Evolutionary conservation across 345 rosid genomes (phyloP).

Genomic region (thale cress (Arabidopsis thaliana)): TAIR10.1 NC_003071.7:11075501-11076000

Average conservation of each 20-base stretch:
- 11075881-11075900: too few relatives aligned
- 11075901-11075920: too few relatives aligned
- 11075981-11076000: too few relatives aligned
- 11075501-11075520: constrained; percentile 93
- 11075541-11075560: constrained; percentile 90
- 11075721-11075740: not conserved
- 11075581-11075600: constrained; percentile 93
- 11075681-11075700: constrained; percentile 10
- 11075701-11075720: not conserved
- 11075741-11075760: not conserved
- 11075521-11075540: constrained; percentile 56
- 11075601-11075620: constrained; percentile 53
- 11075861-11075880: too few relatives aligned
- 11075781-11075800: too few relatives aligned
- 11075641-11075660: constrained; percentile 34
- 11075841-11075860: too few relatives aligned
- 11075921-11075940: too few relatives aligned
- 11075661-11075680: not conserved
- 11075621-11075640: constrained; percentile 65
- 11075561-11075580: constrained; percentile 59
- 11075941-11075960: too few relatives aligned
- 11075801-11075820: too few relatives aligned
- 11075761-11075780: too few relatives aligned
- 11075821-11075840: too few relatives aligned
- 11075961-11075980: too few relatives aligned